Evolutionary conservation across 23 red algal genomes (phyloP).

Genomic region (Pyropia haitanensis): DNA sequence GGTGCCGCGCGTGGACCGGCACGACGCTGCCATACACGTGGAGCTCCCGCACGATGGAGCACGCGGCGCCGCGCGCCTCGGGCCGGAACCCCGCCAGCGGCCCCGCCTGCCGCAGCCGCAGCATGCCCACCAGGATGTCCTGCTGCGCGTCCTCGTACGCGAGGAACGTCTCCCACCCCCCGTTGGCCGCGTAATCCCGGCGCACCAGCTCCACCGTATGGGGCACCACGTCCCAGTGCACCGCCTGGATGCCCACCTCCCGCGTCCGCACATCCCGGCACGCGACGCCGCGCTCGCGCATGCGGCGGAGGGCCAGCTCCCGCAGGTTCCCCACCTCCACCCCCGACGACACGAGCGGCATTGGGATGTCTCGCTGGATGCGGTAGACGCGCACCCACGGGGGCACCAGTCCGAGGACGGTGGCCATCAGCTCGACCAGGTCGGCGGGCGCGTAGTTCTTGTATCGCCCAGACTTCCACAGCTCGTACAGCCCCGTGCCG

Average conservation of each 20-base stretch:
- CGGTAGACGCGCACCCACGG: conserved; percentile 98
- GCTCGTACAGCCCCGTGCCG: conserved; percentile 92
- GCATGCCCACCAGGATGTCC: conserved; percentile 89
- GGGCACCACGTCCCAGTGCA: conserved; percentile 77
- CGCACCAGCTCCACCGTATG: conserved; percentile 85
- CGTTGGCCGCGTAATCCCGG: conserved; percentile 96
- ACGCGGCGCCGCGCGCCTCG: conserved; percentile 38
- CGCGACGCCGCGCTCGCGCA: conserved; percentile 80
- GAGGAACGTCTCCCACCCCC: conserved; percentile 97
- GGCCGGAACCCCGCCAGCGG: conserved; percentile 38
- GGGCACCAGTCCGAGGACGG: conserved; percentile 71
- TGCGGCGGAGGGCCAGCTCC: conserved; percentile 74
- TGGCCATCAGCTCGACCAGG: conserved; percentile 78
- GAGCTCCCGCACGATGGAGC: conserved; percentile 92
- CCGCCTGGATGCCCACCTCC: conserved; percentile 94
- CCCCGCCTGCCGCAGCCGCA: conserved; percentile 65
- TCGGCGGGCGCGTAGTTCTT: conserved; percentile 78
- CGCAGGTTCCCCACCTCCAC: conserved; percentile 96
- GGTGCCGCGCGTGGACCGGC: conserved; percentile 93
- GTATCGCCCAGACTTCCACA: conserved; percentile 90
- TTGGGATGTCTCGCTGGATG: conserved; percentile 98
- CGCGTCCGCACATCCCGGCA: conserved; percentile 98
- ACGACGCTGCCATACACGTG: conserved; percentile 99
- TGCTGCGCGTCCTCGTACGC: conserved; percentile 89
- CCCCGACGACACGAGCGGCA: conserved; percentile 94